Percentiles rank a stretch among this genome's conserved stretches.
These are phyloP conservation scores for Tricholoma saponaceum DNA, from an alignment of 768 basidiomycete genomes.

Conservation along the genomic window DNA sequence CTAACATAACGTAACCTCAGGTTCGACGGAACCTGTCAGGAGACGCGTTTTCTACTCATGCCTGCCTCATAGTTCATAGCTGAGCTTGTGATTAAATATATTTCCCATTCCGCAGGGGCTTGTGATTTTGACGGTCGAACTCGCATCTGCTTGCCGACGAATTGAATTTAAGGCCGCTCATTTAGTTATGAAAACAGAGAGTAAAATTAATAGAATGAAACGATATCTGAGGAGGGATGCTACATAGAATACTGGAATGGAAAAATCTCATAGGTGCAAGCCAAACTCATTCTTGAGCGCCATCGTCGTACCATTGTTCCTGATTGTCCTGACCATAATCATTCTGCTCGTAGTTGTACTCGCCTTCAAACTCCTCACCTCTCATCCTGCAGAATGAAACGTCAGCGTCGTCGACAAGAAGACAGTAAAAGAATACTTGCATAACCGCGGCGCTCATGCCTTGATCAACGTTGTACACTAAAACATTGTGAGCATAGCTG, in stretches of 20 bases:
- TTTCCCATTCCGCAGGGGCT: not conserved
- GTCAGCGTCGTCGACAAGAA: not conserved
- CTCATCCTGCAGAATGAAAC: not conserved
- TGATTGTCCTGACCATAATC: not conserved
- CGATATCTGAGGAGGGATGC: not conserved
- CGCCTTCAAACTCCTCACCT: not conserved
- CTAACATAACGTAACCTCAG: not conserved
- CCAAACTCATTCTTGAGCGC: not conserved
- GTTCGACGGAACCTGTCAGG: not conserved
- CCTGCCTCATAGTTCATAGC: too few relatives aligned
- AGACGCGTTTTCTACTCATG: not conserved
- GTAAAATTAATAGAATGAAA: too few relatives aligned
- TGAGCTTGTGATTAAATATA: too few relatives aligned
- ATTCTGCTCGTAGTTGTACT: not conserved
- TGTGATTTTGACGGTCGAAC: too few relatives aligned
- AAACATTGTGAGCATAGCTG: not conserved
- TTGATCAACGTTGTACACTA: not conserved
- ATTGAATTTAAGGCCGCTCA: not conserved
- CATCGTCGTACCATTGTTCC: not conserved
- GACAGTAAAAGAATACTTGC: not conserved
- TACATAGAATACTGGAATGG: not conserved
- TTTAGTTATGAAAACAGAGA: too few relatives aligned
- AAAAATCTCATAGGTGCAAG: not conserved
- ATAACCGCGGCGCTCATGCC: not conserved
- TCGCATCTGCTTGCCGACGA: too few relatives aligned